Percentiles rank a stretch among this genome's conserved stretches.
Conservation (phyloP, 1,284 basidiomycete genomes). For the Albatrellus sp. region DNA sequence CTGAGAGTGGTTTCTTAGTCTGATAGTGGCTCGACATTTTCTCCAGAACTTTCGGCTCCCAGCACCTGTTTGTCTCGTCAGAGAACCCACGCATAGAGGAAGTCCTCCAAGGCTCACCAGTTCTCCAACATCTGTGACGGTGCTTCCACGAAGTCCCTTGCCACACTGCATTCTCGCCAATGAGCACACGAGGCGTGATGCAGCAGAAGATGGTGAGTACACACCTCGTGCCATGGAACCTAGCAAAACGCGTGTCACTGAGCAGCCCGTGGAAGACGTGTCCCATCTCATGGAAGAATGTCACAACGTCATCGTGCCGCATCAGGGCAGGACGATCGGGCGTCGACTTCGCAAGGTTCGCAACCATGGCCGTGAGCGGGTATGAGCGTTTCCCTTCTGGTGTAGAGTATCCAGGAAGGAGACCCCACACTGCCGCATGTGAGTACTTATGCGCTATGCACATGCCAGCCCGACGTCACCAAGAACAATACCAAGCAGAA, state of each 20-base stretch:
- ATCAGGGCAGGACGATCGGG: conserved; percentile 72
- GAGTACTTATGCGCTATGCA: conserved; percentile 61
- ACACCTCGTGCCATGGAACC: conserved; percentile 70
- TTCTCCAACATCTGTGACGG: conserved; percentile 88
- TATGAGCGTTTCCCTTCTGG: conserved; percentile 51
- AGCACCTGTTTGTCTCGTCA: conserved; percentile 35
- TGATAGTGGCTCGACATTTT: conserved; percentile 72
- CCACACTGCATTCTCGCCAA: conserved; percentile 31
- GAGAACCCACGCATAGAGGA: neutral
- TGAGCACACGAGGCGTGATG: neutral
- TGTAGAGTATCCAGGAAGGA: conserved; percentile 48
- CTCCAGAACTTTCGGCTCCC: conserved; percentile 65
- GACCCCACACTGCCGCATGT: conserved; percentile 77
- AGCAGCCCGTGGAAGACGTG: conserved; percentile 80
- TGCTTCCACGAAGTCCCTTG: conserved; percentile 78
- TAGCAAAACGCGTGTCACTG: conserved; percentile 56
- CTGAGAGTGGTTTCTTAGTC: conserved; percentile 57
- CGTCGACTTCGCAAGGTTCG: conserved; percentile 76
- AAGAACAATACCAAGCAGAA: neutral
- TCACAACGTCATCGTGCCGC: conserved; percentile 71
- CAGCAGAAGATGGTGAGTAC: conserved; percentile 6
- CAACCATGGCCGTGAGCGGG: conserved; percentile 73
- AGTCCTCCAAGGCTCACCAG: conserved; percentile 38
- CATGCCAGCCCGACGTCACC: neutral
- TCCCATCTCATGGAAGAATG: conserved; percentile 78